Evolutionary conservation across 1,284 basidiomycete genomes (phyloP), one percentile per base, ranked within the genome.

Genomic region (Puccinia brachypodii): DNA sequence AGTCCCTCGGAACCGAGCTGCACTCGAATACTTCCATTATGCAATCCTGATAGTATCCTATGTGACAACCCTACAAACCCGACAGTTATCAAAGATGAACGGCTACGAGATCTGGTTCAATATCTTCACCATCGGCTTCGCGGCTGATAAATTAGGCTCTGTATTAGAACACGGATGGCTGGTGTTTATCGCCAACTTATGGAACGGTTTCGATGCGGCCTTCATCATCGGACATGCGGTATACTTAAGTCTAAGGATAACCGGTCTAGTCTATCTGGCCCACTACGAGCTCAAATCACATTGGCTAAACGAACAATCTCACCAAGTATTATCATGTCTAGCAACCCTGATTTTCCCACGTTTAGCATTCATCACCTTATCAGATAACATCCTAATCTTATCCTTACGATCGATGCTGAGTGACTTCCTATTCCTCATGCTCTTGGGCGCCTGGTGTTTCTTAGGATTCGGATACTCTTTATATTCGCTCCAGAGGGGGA

Each of bases 301-400:
- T 44, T 83, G 16, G 83, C 72, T 68, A 69, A 85, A 76, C 84
- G 84, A 85, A 42, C 84, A 86, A 42, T 85, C 85, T 22, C 87
- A 87, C 56, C 86, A 87, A 47, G 84, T 86, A 58, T 83, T 88
- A 1, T 85, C 85, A 7, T 83, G 85, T 40, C 85, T 85, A 1
- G 87, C 86, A 0, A 84, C 85, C 36, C 58, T 87, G 56, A 83
- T 87, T 19, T 87, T 86, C 76, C 86, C 87, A 0, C 69, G 86
- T 31, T 84, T 87, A 7, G 87, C 87, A n/a, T 87, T 85, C 76
- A 84, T 85, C 7, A 84, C 86, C 50, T 84, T 87, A 40, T 85
- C 85, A 44, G 87, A 88, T 83, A 87, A 87, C 80, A 84, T 88
- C 7, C 84, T 88, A 33, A 84, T 88, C 69, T 84, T 88, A 31